phyloP scores from a whole-genome alignment of 306 rosid genomes.

The Castanospermum australe region DNA sequence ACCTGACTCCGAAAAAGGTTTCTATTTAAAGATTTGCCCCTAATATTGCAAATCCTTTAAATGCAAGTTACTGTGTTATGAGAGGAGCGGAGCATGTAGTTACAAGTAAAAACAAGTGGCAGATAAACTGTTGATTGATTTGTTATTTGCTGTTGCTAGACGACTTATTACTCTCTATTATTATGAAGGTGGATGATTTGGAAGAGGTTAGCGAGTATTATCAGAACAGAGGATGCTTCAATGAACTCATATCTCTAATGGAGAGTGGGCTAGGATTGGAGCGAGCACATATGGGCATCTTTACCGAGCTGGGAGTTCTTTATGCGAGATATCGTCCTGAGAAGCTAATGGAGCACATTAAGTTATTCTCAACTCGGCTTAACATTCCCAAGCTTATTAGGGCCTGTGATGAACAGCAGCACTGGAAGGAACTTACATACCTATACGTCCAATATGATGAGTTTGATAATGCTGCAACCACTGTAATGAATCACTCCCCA shows the following conservation, averaged over 20 bases:
- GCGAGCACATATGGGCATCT: constrained; percentile 89
- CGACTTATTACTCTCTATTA: neutral
- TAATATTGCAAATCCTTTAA: neutral
- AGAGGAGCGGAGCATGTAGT: neutral
- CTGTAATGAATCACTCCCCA: constrained; percentile 86
- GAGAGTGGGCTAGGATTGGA: constrained; percentile 86
- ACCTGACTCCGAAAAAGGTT: neutral
- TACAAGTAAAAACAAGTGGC: neutral
- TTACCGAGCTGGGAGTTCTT: constrained; percentile 87
- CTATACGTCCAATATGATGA: constrained; percentile 73
- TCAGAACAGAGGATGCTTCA: constrained; percentile 87
- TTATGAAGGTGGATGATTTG: constrained; percentile 73
- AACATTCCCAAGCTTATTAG: constrained; percentile 85
- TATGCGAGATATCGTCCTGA: constrained; percentile 84
- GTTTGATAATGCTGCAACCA: constrained; percentile 87
- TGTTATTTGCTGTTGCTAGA: constrained; percentile 10
- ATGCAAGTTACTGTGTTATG: neutral
- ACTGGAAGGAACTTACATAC: constrained; percentile 81
- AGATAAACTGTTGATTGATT: constrained; percentile 3
- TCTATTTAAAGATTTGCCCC: neutral
- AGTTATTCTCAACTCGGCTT: constrained; percentile 70
- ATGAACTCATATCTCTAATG: constrained; percentile 83
- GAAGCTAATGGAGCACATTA: constrained; percentile 83
- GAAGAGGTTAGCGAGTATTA: constrained; percentile 88
- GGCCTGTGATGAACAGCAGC: constrained; percentile 88